Conservation (phyloP, 2,329 filamentous ascomycete species). For the Beauveria sp. region DNA sequence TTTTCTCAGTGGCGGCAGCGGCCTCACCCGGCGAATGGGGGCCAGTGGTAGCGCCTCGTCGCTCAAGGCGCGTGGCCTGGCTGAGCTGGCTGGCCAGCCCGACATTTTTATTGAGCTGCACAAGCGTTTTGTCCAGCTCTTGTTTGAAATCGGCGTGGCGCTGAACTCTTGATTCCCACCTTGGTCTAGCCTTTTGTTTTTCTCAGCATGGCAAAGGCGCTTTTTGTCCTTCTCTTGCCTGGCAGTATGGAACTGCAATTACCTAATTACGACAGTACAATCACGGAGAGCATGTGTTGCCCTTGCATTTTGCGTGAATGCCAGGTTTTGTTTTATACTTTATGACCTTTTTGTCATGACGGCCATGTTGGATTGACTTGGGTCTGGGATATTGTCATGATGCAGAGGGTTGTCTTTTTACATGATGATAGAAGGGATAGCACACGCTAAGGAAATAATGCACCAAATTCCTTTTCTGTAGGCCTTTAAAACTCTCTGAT, state of each 20-base stretch:
- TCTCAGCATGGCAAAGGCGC: constrained; percentile 18
- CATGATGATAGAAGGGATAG: neutral
- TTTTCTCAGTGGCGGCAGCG: constrained; percentile 48
- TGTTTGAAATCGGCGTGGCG: constrained; percentile 51
- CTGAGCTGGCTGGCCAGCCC: constrained; percentile 57
- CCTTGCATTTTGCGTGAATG: neutral
- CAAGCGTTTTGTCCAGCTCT: constrained; percentile 52
- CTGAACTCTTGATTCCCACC: constrained; percentile 34
- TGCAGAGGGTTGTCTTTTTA: neutral
- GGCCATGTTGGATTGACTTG: constrained; percentile 4
- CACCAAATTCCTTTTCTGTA: neutral
- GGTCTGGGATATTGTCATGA: neutral
- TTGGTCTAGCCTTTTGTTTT: constrained; percentile 2
- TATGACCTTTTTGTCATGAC: neutral
- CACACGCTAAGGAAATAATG: constrained; percentile 5
- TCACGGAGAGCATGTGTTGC: neutral
- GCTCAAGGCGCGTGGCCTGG: constrained; percentile 51
- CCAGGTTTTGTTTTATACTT: neutral
- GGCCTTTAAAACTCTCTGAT: neutral
- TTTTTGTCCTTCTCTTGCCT: constrained; percentile 12
- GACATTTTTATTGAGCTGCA: constrained; percentile 64
- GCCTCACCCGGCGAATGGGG: constrained; percentile 51
- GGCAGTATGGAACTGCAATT: neutral
- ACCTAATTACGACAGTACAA: neutral
- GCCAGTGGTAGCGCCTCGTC: constrained; percentile 47